Evolutionary conservation across 352 stramenopile species (phyloP).

Genomic region (Phytophthora melonis): DNA sequence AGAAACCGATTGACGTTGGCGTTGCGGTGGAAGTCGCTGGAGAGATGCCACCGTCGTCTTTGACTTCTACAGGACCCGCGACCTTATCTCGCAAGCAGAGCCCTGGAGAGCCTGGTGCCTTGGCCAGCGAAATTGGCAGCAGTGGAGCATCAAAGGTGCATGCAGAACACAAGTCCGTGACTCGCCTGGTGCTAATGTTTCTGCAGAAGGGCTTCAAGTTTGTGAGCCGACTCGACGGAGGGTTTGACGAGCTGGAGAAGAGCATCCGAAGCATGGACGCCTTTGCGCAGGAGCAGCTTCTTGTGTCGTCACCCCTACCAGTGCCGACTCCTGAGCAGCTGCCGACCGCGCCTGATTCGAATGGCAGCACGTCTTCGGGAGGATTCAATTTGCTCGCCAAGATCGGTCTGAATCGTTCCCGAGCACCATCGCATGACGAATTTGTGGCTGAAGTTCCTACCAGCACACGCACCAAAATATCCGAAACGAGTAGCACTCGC

Average conservation of each 20-base stretch:
- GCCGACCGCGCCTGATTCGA: slow-evolving; percentile 8
- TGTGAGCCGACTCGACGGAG: slow-evolving; percentile 83
- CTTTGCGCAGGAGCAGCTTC: slow-evolving; percentile 77
- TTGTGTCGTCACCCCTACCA: slow-evolving; percentile 55
- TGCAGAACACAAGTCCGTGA: slow-evolving; percentile 77
- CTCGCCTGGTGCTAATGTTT: slow-evolving; percentile 86
- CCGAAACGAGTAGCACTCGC: slow-evolving; percentile 5
- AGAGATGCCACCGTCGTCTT: slow-evolving; percentile 9
- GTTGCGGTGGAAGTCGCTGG: slow-evolving; percentile 18
- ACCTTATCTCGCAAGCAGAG: slow-evolving; percentile 36
- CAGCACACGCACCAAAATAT: slow-evolving; percentile 9
- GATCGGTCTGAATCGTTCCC: slow-evolving; percentile 56
- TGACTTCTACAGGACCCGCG: slow-evolving; percentile 8
- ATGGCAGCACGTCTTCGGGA: slow-evolving; percentile 26
- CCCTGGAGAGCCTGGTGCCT: slow-evolving; percentile 36
- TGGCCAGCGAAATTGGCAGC: slow-evolving; percentile 47
- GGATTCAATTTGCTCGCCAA: slow-evolving; percentile 63
- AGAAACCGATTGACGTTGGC: slow-evolving; percentile 27
- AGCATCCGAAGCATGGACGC: slow-evolving; percentile 70
- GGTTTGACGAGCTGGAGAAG: slow-evolving; percentile 84
- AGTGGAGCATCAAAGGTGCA: slow-evolving; percentile 40
- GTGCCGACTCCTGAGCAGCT: slow-evolving; percentile 6
- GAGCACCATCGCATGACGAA: slow-evolving; percentile 47
- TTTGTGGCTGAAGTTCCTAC: slow-evolving; percentile 20
- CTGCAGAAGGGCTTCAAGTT: slow-evolving; percentile 89